A percentile compares a stretch with the other conserved stretches of the same genome.
Conservation (phyloP, 768 basidiomycete species). For the Auricularia auricula-judae region DNA sequence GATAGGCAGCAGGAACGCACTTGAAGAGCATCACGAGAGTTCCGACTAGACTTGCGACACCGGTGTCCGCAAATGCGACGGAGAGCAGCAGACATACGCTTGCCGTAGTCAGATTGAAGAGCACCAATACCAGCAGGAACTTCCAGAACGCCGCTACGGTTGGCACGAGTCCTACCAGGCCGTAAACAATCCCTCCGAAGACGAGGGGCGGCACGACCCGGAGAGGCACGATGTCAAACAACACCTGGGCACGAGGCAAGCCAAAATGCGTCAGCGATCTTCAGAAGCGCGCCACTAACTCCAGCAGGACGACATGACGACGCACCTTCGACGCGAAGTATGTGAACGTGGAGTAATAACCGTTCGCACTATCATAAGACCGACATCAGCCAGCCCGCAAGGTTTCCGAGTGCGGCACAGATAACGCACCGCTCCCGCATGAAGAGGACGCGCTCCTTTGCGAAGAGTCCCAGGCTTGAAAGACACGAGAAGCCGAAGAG, state of each 20-base stretch:
- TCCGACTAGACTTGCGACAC: constrained; percentile 88
- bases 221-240: constrained; percentile 93
- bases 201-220: constrained; percentile 91
- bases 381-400: constrained; percentile 1
- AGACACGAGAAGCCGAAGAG: constrained; percentile 95
- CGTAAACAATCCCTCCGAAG: constrained; percentile 92
- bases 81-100: constrained; percentile 85
- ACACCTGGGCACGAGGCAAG: constrained; percentile 37
- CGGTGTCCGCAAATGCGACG: constrained; percentile 75
- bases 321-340: constrained; percentile 89
- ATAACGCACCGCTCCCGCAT: constrained; percentile 83
- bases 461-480: constrained; percentile 86
- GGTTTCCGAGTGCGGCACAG: neutral
- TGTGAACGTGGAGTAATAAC: constrained; percentile 93
- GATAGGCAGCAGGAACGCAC: constrained; percentile 35
- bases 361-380: constrained; percentile 59
- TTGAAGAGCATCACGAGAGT: constrained; percentile 98
- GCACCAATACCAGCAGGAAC: constrained; percentile 76
- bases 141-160: constrained; percentile 92
- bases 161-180: constrained; percentile 89
- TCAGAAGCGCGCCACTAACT: neutral
- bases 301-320: neutral
- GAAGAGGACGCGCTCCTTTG: constrained; percentile 90
- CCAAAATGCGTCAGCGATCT: neutral
- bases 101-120: constrained; percentile 95